Conservation (phyloP, 352 stramenopile species). For the Phytophthora constricta region DNA sequence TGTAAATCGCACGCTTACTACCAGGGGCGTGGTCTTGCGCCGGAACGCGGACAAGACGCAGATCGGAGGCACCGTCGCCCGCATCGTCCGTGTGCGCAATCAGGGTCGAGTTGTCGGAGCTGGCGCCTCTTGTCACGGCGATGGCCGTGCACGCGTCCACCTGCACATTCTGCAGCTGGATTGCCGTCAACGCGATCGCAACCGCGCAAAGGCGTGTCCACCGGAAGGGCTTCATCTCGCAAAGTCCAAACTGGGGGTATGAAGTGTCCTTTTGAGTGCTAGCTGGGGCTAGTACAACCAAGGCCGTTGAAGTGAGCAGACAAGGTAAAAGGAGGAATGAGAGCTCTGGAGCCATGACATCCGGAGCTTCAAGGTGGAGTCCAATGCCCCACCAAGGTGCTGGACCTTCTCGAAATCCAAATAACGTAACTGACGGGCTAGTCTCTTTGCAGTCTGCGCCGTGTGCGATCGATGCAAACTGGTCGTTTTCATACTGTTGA, state of each 20-base stretch:
- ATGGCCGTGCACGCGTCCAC: conserved; percentile 89
- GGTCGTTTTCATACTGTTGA: too few species aligned
- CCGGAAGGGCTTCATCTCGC: conserved; percentile 31
- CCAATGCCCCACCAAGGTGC: not conserved
- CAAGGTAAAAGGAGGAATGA: conserved; percentile 30
- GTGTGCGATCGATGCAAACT: too few species aligned
- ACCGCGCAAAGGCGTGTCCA: conserved; percentile 5
- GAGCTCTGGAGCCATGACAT: conserved; percentile 1
- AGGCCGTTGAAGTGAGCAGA: conserved; percentile 15
- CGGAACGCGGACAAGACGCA: conserved; percentile 92
- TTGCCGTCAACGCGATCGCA: conserved; percentile 13
- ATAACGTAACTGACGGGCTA: conserved; percentile 20
- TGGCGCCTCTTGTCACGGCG: conserved; percentile 77
- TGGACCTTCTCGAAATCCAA: conserved; percentile 1
- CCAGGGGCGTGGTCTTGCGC: conserved; percentile 64
- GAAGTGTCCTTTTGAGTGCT: not conserved
- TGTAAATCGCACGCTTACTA: conserved; percentile 66
- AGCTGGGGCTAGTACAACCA: not conserved
- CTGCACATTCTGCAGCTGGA: conserved; percentile 12
- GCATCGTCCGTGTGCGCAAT: conserved; percentile 91
- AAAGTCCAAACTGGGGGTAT: not conserved
- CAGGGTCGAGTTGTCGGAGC: conserved; percentile 83
- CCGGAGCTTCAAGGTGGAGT: not conserved
- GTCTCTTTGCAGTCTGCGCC: not conserved
- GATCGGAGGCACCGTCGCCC: conserved; percentile 80